Conservation (phyloP, 768 basidiomycete species). For the Pulveroboletus sp. region DNA sequence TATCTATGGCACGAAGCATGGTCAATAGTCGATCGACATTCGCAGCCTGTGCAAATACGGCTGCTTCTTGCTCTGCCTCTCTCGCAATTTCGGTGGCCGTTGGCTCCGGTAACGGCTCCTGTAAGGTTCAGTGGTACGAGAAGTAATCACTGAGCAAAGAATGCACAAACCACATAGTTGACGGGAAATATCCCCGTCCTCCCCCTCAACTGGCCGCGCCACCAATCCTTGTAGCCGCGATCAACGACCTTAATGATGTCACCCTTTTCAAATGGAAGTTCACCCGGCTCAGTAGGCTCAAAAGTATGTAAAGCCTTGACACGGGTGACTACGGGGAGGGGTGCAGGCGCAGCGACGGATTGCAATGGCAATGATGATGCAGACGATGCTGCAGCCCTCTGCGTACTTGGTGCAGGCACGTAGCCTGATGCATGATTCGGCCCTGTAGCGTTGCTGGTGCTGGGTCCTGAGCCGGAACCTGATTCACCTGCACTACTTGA, state of each 20-base stretch:
- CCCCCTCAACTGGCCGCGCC: conserved; percentile 87
- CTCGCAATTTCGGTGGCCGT: conserved; percentile 67
- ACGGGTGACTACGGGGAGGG: conserved; percentile 57
- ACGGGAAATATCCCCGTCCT: conserved; percentile 95
- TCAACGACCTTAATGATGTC: conserved; percentile 95
- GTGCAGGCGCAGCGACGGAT: conserved; percentile 13
- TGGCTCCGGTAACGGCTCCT: conserved; percentile 86
- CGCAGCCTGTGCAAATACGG: conserved; percentile 81
- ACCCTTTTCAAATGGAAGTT: conserved; percentile 87
- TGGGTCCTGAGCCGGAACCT: conserved; percentile 14
- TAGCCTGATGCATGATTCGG: conserved; percentile 51
- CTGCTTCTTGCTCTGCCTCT: conserved; percentile 84
- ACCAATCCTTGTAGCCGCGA: conserved; percentile 94
- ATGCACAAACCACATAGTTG: conserved; percentile 79
- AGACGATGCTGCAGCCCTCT: conserved; percentile 26
- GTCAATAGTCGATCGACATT: conserved; percentile 77
- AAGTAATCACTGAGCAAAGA: not conserved
- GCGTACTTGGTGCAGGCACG: conserved; percentile 51
- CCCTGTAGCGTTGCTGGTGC: conserved; percentile 17
- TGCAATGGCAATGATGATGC: conserved; percentile 25
- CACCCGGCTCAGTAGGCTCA: conserved; percentile 80
- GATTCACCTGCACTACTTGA: conserved; percentile 36
- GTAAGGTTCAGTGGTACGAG: not conserved
- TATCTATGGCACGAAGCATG: conserved; percentile 70
- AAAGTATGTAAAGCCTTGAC: conserved; percentile 89